Evolutionary conservation across 371 early-diverging fungal species (phyloP), one percentile per base, ranked within the genome.

Genomic region (Thermomucor indicae-seudaticae): DNA sequence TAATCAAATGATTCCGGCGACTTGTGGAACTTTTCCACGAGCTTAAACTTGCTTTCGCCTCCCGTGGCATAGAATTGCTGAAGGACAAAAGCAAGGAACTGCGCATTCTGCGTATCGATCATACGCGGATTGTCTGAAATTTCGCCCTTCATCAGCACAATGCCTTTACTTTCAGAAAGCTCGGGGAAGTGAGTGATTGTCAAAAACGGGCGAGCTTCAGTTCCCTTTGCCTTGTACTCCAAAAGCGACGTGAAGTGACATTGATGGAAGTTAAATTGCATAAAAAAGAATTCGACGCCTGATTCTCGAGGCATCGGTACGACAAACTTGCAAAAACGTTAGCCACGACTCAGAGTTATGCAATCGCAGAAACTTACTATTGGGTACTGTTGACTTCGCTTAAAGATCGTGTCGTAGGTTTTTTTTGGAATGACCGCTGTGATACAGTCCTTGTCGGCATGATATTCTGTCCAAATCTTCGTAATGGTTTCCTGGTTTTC

Each of bases 101-200:
- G 90, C 6, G 95, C 95, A 37, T 89, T 88, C 16, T 79, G 76
- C n/a, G 79, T 51, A 23, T 75, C 82, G 35, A 95, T 51, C 53
- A 78, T 61, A 17, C 68, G 70, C 12, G 81, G 73, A 25, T 69
- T 59, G 24, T 79, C 75, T 7, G 79, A 79, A 32, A 88, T 60
- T 49, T 92, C 90, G 12, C 97, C 97, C 28, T 81, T 77, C 96
- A 96, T 96, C 47, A 96, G 75, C 19, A 95, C 94, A 49, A 96
- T 79, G 19, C 78, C 86, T 64, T 93, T 90, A 51, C 73, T 65
- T 0, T 88, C 80, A 17, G 75, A 64, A 45, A 95, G 72, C 39
- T 96, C 97, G 29, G 90, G 83, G 77, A 91, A 94, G 58, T 93
- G 91, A 6, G 91, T 90, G 48, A 96, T 57, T 8, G 90, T 89